Conservation (phyloP, 306 rosid genomes). For the Cicer cuneatum region DNA sequence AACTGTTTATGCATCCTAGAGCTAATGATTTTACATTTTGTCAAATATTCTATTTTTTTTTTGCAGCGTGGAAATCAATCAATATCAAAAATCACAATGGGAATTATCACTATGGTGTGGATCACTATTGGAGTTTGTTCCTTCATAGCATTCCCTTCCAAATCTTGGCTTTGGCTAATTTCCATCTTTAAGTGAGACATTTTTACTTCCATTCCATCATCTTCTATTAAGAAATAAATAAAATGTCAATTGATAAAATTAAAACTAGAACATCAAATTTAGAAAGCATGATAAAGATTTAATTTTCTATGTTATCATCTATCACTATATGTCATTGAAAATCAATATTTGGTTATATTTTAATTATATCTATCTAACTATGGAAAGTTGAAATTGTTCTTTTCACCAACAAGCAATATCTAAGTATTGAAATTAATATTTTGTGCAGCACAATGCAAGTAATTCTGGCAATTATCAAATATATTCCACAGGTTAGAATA, state of each 20-base stretch:
- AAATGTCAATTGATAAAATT: constrained; percentile 1
- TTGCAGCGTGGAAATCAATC: constrained; percentile 73
- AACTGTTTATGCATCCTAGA: too few species aligned
- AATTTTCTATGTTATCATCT: too few species aligned
- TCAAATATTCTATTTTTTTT: background rate
- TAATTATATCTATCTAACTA: constrained; percentile 29
- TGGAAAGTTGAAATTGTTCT: too few species aligned
- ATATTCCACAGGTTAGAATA: constrained; percentile 75
- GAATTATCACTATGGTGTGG: constrained; percentile 60
- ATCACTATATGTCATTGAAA: background rate
- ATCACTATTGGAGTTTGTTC: constrained; percentile 60
- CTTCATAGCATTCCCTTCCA: constrained; percentile 63
- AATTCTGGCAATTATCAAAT: constrained; percentile 65
- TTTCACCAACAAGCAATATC: too few species aligned
- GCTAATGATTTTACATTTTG: background rate
- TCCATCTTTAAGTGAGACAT: constrained; percentile 63
- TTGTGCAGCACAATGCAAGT: constrained; percentile 77
- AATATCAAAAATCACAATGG: constrained; percentile 58
- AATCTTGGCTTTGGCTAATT: constrained; percentile 87
- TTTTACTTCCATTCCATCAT: constrained; percentile 14
- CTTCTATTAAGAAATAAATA: background rate
- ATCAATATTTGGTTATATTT: background rate
- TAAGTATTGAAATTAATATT: constrained; percentile 16
- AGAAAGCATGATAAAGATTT: background rate
- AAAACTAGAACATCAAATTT: background rate